A percentile compares a stretch with the other conserved stretches of the same genome.
These are phyloP conservation scores for Eudorina sp. DNA, from an alignment of 139 green algal genomes.

Conservation along the genomic window DNA sequence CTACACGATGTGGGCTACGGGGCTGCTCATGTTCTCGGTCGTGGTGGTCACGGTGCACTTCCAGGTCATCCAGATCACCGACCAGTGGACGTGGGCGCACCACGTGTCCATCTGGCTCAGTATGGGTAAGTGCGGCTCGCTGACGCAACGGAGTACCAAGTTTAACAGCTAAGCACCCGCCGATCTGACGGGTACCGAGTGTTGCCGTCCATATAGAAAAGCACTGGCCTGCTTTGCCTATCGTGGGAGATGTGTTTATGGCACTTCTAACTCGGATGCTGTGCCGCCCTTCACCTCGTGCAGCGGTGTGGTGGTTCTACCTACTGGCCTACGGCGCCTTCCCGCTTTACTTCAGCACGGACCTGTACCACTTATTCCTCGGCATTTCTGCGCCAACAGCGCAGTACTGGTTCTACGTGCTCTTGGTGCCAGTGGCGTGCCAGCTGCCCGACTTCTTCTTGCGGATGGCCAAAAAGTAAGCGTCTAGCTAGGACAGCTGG, in stretches of 20 bases:
- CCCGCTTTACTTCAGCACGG: constrained; percentile 60
- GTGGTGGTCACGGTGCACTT: constrained; percentile 81
- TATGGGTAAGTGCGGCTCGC: constrained; percentile 48
- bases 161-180: too few species aligned
- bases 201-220: too few species aligned
- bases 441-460: constrained; percentile 75
- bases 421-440: constrained; percentile 66
- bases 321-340: constrained; percentile 75
- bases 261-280: too few species aligned
- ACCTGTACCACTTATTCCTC: constrained; percentile 74
- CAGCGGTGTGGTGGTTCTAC: constrained; percentile 83
- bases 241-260: too few species aligned
- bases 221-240: too few species aligned
- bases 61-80: constrained; percentile 63
- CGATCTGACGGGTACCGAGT: too few species aligned
- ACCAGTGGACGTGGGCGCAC: constrained; percentile 79
- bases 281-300: too few species aligned
- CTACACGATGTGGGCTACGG: constrained; percentile 67
- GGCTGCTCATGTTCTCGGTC: constrained; percentile 74
- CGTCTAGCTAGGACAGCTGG: too few species aligned
- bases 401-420: constrained; percentile 75
- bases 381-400: constrained; percentile 60
- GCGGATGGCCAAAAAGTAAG: constrained; percentile 42
- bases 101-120: constrained; percentile 76
- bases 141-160: too few species aligned